These are phyloP conservation scores for Hamamelis virginiana DNA, from an alignment of 164 flowering plant species.

Conservation along the genomic window DNA sequence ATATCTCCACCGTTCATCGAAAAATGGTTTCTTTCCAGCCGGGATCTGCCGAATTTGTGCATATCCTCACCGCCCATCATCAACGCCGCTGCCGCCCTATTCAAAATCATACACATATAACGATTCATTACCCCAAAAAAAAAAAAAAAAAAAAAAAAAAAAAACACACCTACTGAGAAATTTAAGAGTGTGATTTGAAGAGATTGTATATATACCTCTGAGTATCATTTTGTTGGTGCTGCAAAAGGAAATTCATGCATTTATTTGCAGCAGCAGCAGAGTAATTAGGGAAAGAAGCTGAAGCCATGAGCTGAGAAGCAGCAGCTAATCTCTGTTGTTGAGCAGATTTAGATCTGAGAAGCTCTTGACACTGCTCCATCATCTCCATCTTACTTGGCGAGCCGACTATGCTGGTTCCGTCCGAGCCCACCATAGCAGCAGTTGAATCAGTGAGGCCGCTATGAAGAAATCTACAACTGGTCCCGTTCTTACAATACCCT, in stretches of 20 bases:
- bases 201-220: slow-evolving; percentile 31
- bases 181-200: no score
- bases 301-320: slow-evolving; percentile 51
- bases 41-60: slow-evolving; percentile 32
- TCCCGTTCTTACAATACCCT: slow-evolving; percentile 87
- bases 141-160: neutral
- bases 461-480: slow-evolving; percentile 70
- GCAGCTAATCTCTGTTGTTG: slow-evolving; percentile 47
- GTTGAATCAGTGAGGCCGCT: slow-evolving; percentile 39
- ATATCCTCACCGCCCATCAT: slow-evolving; percentile 52
- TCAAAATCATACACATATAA: neutral
- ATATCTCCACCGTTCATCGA: slow-evolving; percentile 30
- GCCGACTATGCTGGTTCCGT: slow-evolving; percentile 25
- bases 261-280: slow-evolving; percentile 26
- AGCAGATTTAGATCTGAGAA: slow-evolving; percentile 63
- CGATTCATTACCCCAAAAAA: neutral
- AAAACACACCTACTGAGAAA: no score
- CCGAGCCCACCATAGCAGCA: slow-evolving; percentile 35
- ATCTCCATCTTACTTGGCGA: slow-evolving; percentile 51
- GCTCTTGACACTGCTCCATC: slow-evolving; percentile 64
- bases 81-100: slow-evolving; percentile 37
- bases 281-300: slow-evolving; percentile 46
- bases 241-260: slow-evolving; percentile 42
- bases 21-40: slow-evolving; percentile 42
- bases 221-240: slow-evolving; percentile 40